Base-by-base conservation (phyloP, 257 asterid species). In the Cordia subcordata region DNA sequence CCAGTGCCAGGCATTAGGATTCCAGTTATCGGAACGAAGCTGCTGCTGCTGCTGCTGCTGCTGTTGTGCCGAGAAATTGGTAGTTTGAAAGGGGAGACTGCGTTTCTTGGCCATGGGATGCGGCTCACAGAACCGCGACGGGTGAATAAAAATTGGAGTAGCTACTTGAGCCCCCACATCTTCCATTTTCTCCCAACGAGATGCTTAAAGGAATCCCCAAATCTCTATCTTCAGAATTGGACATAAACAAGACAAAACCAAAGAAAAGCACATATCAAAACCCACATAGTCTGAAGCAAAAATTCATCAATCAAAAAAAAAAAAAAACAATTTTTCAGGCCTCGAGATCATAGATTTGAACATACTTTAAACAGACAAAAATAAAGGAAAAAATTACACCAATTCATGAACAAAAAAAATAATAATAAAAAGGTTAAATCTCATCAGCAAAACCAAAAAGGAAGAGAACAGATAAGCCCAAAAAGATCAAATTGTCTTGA, bases 1-100 rank as follows among this genome's bases (percentile, higher is more conserved):
- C 97, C 97, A 89, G 17, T 77, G 75, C 97, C 97, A 89, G 10
- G 77, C 75, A 49, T 60, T 67, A 0, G 87, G 89, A 51, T 77
- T 79, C 97, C 97, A 89, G 65, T 61, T 63, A 57, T 65, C 77
- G 18, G 81, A 58, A 47, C 78, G 46, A 20, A 66, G 75, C 32
- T 49, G 65, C 4, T 40, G 66, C 51, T 72, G 85, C 11, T 56
- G 74, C n/a, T n/a, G 75, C 32, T 49, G 65, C 4, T 40, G 66
- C 51, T 72, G 85, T 13, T 56, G 74, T n/a, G n/a, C n/a, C 9
- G 27, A 67, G 62, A 71, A 66, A 67, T 55, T 68, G 20, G 82
- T 49, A 5, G 77, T 60, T 22, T 64, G 64, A 52, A 82, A 75
- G 10, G 85, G 84, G 8, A 77, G 77, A 56, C 70, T 68, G 22